Conservation (phyloP, 257 asterid species). For the Dorcoceras hygrometricum region DNA sequence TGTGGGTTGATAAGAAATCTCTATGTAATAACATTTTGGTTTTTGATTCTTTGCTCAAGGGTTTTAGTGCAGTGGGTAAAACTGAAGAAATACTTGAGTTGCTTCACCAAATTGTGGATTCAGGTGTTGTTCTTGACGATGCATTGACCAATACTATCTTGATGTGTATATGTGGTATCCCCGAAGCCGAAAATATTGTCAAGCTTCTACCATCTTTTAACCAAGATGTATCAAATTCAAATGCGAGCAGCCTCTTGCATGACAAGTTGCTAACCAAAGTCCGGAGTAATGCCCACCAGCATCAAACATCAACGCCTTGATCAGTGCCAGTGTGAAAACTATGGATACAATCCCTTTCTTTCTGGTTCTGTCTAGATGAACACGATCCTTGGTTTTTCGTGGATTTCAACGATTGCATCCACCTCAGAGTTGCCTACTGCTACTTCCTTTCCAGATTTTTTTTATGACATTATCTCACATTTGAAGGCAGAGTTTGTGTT, state of each 20-base stretch:
- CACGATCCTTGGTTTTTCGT: background rate
- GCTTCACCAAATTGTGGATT: slow-evolving; percentile 53
- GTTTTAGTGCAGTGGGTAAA: slow-evolving; percentile 45
- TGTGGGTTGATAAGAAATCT: no score
- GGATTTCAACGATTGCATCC: background rate
- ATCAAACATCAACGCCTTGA: slow-evolving; percentile 27
- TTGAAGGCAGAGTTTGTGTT: background rate
- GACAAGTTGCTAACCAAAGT: slow-evolving; percentile 46
- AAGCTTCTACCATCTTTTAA: slow-evolving; percentile 50
- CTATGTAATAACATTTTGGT: no score
- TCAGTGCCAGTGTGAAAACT: slow-evolving; percentile 21
- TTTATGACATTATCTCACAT: background rate
- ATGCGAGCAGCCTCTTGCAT: slow-evolving; percentile 33
- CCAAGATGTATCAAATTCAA: slow-evolving; percentile 23
- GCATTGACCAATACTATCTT: slow-evolving; percentile 54
- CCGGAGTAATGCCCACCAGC: slow-evolving; percentile 31
- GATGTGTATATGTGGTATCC: slow-evolving; percentile 44
- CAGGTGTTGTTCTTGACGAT: slow-evolving; percentile 53
- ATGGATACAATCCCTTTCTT: slow-evolving; percentile 1
- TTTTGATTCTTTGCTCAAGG: slow-evolving; percentile 66
- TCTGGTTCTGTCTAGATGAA: background rate
- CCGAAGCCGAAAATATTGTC: slow-evolving; percentile 42
- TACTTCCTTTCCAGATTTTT: background rate
- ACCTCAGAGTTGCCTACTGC: background rate
- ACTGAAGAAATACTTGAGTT: slow-evolving; percentile 43